Conservation (phyloP, 2,329 filamentous ascomycete genomes). For the Xylariaceae sp. region DNA sequence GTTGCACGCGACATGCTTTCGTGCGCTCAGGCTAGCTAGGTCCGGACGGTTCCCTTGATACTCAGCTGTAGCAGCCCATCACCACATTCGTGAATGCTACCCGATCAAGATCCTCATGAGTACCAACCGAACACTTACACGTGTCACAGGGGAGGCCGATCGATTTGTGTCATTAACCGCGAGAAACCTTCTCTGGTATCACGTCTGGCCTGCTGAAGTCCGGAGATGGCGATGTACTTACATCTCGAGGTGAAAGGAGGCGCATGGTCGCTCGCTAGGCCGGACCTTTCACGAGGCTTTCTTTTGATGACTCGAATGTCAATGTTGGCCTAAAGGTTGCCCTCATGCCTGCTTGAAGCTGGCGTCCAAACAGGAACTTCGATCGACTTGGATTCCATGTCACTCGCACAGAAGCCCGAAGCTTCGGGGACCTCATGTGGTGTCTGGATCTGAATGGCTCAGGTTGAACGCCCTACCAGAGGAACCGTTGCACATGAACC, state of each 20-base stretch:
- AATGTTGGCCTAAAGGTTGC: neutral
- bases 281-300: slow-evolving; percentile 1
- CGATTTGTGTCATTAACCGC: slow-evolving; percentile 1
- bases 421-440: slow-evolving; percentile 3
- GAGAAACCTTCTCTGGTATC: neutral
- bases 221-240: slow-evolving; percentile 7
- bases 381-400: neutral
- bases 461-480: neutral
- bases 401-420: slow-evolving; percentile 1
- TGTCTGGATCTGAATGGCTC: slow-evolving; percentile 1
- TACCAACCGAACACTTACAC: slow-evolving; percentile 1
- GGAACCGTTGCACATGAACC: slow-evolving; percentile 5
- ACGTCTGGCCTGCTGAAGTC: neutral
- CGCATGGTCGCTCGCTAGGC: neutral
- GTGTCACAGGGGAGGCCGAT: neutral
- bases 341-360: neutral
- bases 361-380: neutral
- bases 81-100: slow-evolving; percentile 10
- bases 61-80: slow-evolving; percentile 9
- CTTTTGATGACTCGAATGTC: neutral
- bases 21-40: slow-evolving; percentile 5
- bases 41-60: neutral
- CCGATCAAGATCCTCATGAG: neutral
- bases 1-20: slow-evolving; percentile 3
- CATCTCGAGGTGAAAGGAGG: neutral